Percentiles rank a stretch among this genome's conserved stretches.
phyloP scores from a whole-genome alignment of 768 basidiomycete genomes.

The Termitomyces sp. region DNA sequence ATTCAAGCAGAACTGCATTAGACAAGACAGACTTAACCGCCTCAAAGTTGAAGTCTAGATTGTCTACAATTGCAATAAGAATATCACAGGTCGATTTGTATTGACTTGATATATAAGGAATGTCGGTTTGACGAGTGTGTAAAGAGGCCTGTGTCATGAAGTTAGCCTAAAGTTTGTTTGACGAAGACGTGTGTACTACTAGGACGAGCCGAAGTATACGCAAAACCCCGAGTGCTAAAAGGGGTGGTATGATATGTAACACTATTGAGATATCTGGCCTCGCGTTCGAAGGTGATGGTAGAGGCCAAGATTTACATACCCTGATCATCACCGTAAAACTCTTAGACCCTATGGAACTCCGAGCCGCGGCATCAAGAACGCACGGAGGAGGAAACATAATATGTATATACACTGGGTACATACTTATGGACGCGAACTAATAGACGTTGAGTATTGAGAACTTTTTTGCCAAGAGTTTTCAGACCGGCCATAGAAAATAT shows the following conservation, averaged over 20 bases:
- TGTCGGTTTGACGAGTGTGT: slow-evolving; percentile 18
- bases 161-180: neutral
- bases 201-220: neutral
- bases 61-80: slow-evolving; percentile 16
- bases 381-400: no score
- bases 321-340: neutral
- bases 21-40: neutral
- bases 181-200: neutral
- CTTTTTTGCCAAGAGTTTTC: no score
- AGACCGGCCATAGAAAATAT: no score
- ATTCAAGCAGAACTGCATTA: neutral
- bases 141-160: neutral
- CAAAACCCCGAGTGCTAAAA: neutral
- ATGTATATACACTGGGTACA: no score
- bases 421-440: no score
- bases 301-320: neutral
- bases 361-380: no score
- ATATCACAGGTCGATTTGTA: slow-evolving; percentile 29
- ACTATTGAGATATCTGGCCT: neutral
- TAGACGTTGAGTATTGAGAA: no score
- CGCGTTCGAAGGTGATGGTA: neutral
- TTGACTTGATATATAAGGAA: slow-evolving; percentile 22
- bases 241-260: no score
- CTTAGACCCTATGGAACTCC: no score
- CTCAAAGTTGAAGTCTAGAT: slow-evolving; percentile 11